Evolutionary conservation across 768 basidiomycete species (phyloP), one percentile per base, ranked within the genome.

Genomic region (Tylopilus felleus): DNA sequence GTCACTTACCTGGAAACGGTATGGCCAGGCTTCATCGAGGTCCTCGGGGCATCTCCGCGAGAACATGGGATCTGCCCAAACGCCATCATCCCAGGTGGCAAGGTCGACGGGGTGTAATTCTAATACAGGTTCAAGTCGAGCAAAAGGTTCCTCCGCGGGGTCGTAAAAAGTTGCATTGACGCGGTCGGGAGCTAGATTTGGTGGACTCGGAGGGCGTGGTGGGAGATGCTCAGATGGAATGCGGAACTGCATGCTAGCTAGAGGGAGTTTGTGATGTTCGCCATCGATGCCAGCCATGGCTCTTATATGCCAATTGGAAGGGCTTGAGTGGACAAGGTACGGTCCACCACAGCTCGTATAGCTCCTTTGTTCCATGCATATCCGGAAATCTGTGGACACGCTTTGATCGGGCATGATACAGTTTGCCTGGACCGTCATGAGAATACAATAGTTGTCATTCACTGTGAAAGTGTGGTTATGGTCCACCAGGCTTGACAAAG

Each of bases 11-110:
- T 74, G 67, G 68, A 85, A 85, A 16, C 74, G 73, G 60, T 78
- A 83, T 31, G 74, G 72, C 71, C 79, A 78, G 0, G 80, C 68
- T 31, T 83, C 79, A 45, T 82, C n/a, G 76, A 82, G 66, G 48
- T 75, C 73, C 22, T 66, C 58, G 16, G 77, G 75, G 27, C 70
- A 62, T 16, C 55, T 60, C 29, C 72, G 70, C 23, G 28, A 29
- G 38, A 46, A 69, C 23, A 55, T 8, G 17, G 46, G n/a, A 40
- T 54, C 31, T 21, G 46, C 51, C 59, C 68, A 69, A 12, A 16
- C 4, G 4, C 64, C 58, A 27, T 71, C 68, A n/a, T 70, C 55
- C 61, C 63, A 71, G 12, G 60, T 57, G 23, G 56, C 8, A 12
- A 70, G 60, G 51, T 70, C 60, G 22, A 70, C 69, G n/a, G 58